Evolutionary conservation across 495 filamentous ascomycete species (phyloP).

Genomic region (Podospora sp.): DNA sequence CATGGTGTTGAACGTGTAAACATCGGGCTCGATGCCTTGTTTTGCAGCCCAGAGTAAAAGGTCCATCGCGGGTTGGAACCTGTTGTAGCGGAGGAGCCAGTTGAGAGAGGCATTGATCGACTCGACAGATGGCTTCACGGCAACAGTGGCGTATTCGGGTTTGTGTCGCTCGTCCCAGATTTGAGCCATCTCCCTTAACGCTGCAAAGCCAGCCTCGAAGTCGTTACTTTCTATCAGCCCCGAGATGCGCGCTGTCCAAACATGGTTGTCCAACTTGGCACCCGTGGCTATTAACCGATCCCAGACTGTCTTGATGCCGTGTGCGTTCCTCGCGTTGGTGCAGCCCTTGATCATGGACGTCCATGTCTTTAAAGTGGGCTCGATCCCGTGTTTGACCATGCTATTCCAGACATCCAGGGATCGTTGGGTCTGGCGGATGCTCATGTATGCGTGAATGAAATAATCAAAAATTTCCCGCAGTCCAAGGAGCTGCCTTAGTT

Average conservation of each 20-base stretch:
- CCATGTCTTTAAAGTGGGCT: slow-evolving; percentile 61
- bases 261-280: slow-evolving; percentile 54
- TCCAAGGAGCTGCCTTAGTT: slow-evolving; percentile 23
- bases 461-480: slow-evolving; percentile 50
- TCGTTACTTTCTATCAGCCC: slow-evolving; percentile 57
- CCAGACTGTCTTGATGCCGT: slow-evolving; percentile 62
- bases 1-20: slow-evolving; percentile 70
- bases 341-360: slow-evolving; percentile 66
- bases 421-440: slow-evolving; percentile 47
- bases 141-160: slow-evolving; percentile 38
- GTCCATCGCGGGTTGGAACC: slow-evolving; percentile 38
- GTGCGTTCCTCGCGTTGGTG: slow-evolving; percentile 46
- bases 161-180: slow-evolving; percentile 49
- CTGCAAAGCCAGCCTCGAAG: slow-evolving; percentile 51
- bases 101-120: slow-evolving; percentile 66
- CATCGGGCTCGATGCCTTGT: slow-evolving; percentile 61
- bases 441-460: slow-evolving; percentile 58
- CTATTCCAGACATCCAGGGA: slow-evolving; percentile 62
- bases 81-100: slow-evolving; percentile 40
- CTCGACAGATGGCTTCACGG: slow-evolving; percentile 58
- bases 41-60: slow-evolving; percentile 61
- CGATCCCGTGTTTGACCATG: slow-evolving; percentile 53
- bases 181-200: slow-evolving; percentile 62
- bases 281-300: slow-evolving; percentile 52
- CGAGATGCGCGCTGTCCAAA: slow-evolving; percentile 66